These are phyloP conservation scores for Beauveria sp. DNA, from an alignment of 2,329 filamentous ascomycete genomes.

Conservation along the genomic window DNA sequence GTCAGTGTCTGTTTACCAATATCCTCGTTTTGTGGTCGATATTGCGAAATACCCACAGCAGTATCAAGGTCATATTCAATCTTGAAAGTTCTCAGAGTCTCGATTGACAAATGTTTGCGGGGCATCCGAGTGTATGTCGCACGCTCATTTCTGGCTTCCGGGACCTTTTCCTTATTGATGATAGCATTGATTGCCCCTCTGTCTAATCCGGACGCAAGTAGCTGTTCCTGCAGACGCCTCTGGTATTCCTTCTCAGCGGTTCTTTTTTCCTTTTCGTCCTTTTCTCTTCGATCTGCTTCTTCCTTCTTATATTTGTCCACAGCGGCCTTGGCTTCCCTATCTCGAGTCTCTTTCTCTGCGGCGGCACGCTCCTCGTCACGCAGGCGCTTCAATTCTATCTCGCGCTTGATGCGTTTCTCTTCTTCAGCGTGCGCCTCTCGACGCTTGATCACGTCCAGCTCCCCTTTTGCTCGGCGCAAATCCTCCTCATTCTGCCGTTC, in stretches of 20 bases:
- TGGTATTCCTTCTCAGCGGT: conserved; percentile 47
- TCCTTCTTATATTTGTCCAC: conserved; percentile 42
- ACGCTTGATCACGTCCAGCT: conserved; percentile 40
- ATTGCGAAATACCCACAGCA: conserved; percentile 32
- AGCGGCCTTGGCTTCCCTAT: conserved; percentile 40
- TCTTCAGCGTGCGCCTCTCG: conserved; percentile 40
- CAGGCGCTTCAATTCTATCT: conserved; percentile 42
- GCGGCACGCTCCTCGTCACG: conserved; percentile 36
- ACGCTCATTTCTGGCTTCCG: conserved; percentile 24
- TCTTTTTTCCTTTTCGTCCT: conserved; percentile 41
- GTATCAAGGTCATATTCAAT: conserved; percentile 52
- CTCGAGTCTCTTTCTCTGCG: conserved; percentile 34
- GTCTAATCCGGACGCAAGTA: conserved; percentile 50
- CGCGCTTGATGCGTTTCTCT: conserved; percentile 43
- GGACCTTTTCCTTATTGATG: conserved; percentile 46
- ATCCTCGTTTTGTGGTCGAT: not conserved
- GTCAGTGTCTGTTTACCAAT: conserved; percentile 23
- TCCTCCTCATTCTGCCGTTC: conserved; percentile 40
- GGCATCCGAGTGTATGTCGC: conserved; percentile 59
- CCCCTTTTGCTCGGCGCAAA: conserved; percentile 40
- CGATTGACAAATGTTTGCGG: conserved; percentile 52
- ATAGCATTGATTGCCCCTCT: conserved; percentile 53
- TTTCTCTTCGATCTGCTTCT: conserved; percentile 39
- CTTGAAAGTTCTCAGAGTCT: conserved; percentile 48
- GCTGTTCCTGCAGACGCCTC: conserved; percentile 47